Conservation (phyloP, 441 rosid species). For the Gossypium gossypioides region DNA sequence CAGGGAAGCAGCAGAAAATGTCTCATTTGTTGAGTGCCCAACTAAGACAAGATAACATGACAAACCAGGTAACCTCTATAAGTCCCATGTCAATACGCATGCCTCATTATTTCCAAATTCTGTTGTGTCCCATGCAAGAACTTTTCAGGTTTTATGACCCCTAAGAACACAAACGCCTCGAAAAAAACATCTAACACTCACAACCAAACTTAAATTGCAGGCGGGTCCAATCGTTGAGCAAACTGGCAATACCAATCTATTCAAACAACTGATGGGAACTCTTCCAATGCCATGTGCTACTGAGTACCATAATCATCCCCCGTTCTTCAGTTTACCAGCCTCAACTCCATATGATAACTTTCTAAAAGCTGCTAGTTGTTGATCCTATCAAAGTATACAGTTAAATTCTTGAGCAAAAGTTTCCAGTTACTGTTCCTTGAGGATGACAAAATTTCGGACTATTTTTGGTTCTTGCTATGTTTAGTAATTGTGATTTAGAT, state of each 20-base stretch:
- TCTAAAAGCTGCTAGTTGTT: constrained; percentile 93
- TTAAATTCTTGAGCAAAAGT: neutral
- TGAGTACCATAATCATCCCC: constrained; percentile 41
- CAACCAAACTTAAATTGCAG: constrained; percentile 27
- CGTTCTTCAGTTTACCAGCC: constrained; percentile 59
- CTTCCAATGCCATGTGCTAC: constrained; percentile 35
- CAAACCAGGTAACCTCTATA: constrained; percentile 10
- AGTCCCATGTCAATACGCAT: neutral
- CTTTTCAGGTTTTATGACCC: neutral
- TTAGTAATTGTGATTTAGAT: constrained; percentile 6
- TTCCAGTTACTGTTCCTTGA: neutral
- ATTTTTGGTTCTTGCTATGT: neutral
- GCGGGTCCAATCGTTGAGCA: constrained; percentile 31
- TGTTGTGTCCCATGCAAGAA: neutral
- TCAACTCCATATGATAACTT: constrained; percentile 81
- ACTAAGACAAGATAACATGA: constrained; percentile 28
- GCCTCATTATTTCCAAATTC: neutral
- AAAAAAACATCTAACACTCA: neutral
- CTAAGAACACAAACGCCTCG: neutral
- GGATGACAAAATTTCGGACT: neutral
- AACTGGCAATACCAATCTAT: constrained; percentile 17
- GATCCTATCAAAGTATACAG: constrained; percentile 17
- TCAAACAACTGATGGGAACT: constrained; percentile 13
- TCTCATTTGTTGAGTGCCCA: constrained; percentile 40
- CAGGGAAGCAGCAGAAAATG: constrained; percentile 62